phyloP scores from a whole-genome alignment of 306 rosid genomes.

The Dryas octopetala region DNA sequence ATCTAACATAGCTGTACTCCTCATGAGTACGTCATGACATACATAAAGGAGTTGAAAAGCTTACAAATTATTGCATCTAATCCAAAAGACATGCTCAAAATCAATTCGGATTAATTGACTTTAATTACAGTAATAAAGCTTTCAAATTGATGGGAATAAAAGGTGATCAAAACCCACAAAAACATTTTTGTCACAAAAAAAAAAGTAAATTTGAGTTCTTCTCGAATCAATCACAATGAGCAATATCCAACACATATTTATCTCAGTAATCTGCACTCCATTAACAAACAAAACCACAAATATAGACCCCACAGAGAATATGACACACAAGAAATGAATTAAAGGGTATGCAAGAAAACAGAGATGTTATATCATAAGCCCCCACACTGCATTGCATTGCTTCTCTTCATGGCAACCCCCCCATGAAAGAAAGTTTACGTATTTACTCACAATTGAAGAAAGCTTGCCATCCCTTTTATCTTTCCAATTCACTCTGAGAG shows the following conservation, averaged over 20 bases:
- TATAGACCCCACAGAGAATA: neutral
- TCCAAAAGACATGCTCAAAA: conserved; percentile 8
- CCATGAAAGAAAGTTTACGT: conserved; percentile 47
- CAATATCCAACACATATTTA: neutral
- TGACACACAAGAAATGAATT: neutral
- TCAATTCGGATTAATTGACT: no score
- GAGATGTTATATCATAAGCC: conserved; percentile 16
- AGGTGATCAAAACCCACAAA: no score
- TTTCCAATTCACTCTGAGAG: conserved; percentile 18
- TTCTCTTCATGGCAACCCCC: conserved; percentile 58
- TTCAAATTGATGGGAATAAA: no score
- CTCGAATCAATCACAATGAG: conserved; percentile 30
- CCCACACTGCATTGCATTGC: conserved; percentile 32
- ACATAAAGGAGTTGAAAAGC: neutral
- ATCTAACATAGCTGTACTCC: neutral
- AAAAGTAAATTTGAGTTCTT: conserved; percentile 23
- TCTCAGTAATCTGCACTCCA: no score
- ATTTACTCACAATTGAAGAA: conserved; percentile 46
- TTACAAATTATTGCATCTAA: neutral
- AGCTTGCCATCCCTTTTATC: conserved; percentile 28
- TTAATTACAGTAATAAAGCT: no score
- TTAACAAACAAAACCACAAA: no score
- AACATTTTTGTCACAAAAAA: neutral
- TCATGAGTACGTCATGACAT: neutral
- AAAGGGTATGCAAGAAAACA: conserved; percentile 16